Evolutionary conservation across 805 yeast species (phyloP), one percentile per base, ranked within the genome.

Genomic region (Candida cerambycidarum): DNA sequence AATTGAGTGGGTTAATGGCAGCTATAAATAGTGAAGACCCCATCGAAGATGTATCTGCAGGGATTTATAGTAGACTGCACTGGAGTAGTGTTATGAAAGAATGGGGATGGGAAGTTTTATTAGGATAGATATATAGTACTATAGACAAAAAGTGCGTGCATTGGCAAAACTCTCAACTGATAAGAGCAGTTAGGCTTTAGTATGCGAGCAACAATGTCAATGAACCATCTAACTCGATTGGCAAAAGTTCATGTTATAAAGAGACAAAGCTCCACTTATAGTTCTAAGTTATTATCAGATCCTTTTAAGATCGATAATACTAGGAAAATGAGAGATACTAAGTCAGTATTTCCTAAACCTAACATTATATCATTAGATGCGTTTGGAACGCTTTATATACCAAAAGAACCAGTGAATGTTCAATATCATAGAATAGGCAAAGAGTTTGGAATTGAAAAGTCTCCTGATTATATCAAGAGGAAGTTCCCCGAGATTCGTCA

Each of bases 71-170:
- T 23, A 69, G 76, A 63, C 61, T 80, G 5, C 87, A 83, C 57
- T 83, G 89, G 89, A 76, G 80, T 43, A 64, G 77, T 0, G 79
- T 83, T 12, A 83, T 83, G 87, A 74, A 76, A 51, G 87, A 83
- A 49, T 82, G 89, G 88, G 80, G 81, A 0, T 81, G 88, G 86
- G 88, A 83, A 55, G 83, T 83, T 8, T 57, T 82, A 27, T 63
- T 83, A 39, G 87, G 80, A 2, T 77, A 50, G 35, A 8, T n/a
- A 29, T 29, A 15, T 15, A 29, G 23, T 21, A 21, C 8, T 6
- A 8, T 21, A 21, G 8, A 21, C 8, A 21, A 21, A 21, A 21
- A 21, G 5, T 21, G 8, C 11, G n/a, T 25, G 11, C 13, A 25
- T 7, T 25, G 11, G n/a, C 11, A n/a, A 25, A 8, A 21, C 8